Evolutionary conservation across 257 asterid genomes (phyloP).

Genomic region (Solanum pinnatisectum): DNA sequence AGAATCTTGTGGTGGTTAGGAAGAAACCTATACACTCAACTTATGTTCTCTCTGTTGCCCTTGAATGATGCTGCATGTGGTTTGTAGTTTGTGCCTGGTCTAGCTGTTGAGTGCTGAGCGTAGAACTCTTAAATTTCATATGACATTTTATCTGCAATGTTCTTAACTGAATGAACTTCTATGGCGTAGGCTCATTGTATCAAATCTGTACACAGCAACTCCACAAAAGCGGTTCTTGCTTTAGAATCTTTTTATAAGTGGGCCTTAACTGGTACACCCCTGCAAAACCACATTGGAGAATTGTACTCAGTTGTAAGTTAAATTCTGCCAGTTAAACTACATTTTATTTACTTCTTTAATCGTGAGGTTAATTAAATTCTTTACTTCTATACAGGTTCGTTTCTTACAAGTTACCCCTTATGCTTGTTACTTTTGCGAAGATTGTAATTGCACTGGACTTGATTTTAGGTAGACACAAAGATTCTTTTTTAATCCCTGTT

Average conservation of each 20-base stretch:
- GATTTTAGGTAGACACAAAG: background rate
- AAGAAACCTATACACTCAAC: too few relatives aligned
- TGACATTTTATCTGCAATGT: background rate
- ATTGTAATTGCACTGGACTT: background rate
- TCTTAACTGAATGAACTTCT: background rate
- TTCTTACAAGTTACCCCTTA: background rate
- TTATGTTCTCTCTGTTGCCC: background rate
- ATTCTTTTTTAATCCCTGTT: background rate
- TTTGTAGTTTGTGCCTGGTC: background rate
- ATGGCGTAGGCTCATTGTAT: background rate
- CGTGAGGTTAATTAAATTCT: background rate
- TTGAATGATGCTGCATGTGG: too few relatives aligned
- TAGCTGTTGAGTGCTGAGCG: background rate
- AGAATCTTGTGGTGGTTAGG: too few relatives aligned
- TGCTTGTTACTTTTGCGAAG: background rate
- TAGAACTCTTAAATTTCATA: background rate
- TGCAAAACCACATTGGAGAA: background rate
- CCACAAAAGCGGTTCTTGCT: background rate
- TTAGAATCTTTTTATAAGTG: background rate
- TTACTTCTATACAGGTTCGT: background rate
- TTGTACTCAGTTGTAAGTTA: background rate
- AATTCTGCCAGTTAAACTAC: background rate
- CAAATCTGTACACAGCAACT: background rate
- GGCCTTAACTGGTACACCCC: background rate
- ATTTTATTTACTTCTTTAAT: background rate